Base-by-base conservation (phyloP, 2,329 filamentous ascomycete genomes). In the Talaromyces marneffei region DNA sequence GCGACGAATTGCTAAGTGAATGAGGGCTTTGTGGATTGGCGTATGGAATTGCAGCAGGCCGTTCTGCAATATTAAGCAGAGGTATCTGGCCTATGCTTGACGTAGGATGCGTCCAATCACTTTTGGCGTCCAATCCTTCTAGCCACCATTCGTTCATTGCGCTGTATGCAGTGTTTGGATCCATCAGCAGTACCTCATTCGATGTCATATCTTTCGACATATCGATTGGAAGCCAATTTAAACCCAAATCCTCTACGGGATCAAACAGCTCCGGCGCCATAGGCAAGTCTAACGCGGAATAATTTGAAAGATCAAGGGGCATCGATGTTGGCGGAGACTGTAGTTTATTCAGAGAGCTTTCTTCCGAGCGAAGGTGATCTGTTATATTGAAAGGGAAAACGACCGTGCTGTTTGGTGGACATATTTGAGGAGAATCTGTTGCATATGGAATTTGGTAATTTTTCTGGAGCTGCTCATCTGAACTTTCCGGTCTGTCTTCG, bases 151-250 rank as follows among this genome's bases (percentile, higher is more conserved):
- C 40, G 48, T 69, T 67, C 20, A 63, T 59, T 29, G 65, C 63
- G 20, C 68, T 66, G 6, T 67, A 64, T 50, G 66, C 40, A 9
- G 62, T 23, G 29, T 59, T 55, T 12, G 65, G 31, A 4, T 60
- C 50, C 29, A 66, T 63, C 14, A 63, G 31, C 6, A 65, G 62
- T 25, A 66, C 61, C 55, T 57, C 61, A 2, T 64, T 20, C n/a
- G n/a, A n/a, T n/a, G n/a, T n/a, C 18, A 66, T 39, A 35, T 65
- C 64, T n/a, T 67, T 62, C 9, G 70, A 67, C 18, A 72, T 59
- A 44, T 73, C 70, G 5, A 70, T 68, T 7, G 73, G 71, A 4
- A 76, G 66, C 75, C 75, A 77, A 52, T 77, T 76, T 20, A 76
- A 70, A 1, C 70, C 69, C 8, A 72, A 71, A 42, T 68, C 56